These are phyloP conservation scores for Exophiala phaeomuriformis DNA, from an alignment of 2,329 filamentous ascomycete genomes.

Conservation along the genomic window DNA sequence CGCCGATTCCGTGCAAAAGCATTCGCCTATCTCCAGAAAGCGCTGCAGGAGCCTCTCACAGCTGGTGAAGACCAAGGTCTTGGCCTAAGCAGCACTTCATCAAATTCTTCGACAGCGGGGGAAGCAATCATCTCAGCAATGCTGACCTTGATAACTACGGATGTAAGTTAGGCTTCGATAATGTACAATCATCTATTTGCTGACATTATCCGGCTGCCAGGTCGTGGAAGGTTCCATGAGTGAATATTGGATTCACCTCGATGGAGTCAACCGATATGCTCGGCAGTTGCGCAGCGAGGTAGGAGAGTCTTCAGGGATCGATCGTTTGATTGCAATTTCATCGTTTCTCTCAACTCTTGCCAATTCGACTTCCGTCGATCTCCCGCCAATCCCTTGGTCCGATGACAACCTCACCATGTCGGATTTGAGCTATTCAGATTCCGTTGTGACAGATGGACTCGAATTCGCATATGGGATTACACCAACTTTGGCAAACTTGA, in stretches of 20 bases:
- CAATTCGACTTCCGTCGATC: slow-evolving; percentile 18
- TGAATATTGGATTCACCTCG: slow-evolving; percentile 25
- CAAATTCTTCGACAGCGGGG: background rate
- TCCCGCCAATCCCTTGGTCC: slow-evolving; percentile 8
- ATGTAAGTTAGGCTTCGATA: slow-evolving; percentile 15
- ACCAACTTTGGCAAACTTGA: slow-evolving; percentile 19
- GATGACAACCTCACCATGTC: background rate
- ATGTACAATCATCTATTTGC: background rate
- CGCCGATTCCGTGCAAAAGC: slow-evolving; percentile 13
- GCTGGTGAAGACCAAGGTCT: background rate
- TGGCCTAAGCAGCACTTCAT: background rate
- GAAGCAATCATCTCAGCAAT: slow-evolving; percentile 22
- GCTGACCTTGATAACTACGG: slow-evolving; percentile 24
- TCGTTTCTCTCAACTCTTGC: slow-evolving; percentile 23
- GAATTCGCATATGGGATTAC: slow-evolving; percentile 27
- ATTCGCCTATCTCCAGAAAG: slow-evolving; percentile 13
- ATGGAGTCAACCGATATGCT: slow-evolving; percentile 17
- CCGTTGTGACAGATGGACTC: slow-evolving; percentile 7
- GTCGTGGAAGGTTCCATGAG: slow-evolving; percentile 24
- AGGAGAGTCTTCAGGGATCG: slow-evolving; percentile 7
- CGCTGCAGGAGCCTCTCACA: slow-evolving; percentile 2
- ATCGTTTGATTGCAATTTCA: slow-evolving; percentile 22
- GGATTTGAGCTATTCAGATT: slow-evolving; percentile 7
- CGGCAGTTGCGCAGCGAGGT: slow-evolving; percentile 3
- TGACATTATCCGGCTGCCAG: background rate